Evolutionary conservation across 2,329 filamentous ascomycete species (phyloP).

Genomic region (Tolypocladium capitatum): DNA sequence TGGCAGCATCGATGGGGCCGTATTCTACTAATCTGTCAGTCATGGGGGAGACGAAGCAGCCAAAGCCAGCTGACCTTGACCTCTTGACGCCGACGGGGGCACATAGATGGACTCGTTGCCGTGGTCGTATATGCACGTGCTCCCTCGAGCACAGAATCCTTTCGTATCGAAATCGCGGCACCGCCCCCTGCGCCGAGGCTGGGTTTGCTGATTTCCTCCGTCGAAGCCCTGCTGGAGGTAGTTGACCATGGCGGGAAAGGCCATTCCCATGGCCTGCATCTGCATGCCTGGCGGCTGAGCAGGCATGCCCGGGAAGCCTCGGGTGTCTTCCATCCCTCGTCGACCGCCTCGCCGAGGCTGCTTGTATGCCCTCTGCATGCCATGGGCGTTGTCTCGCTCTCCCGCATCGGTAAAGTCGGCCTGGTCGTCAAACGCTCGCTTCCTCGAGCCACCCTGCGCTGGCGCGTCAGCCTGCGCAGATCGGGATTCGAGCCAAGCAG

Average conservation of each 20-base stretch:
- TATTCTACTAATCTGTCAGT: constrained; percentile 16
- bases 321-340: constrained; percentile 11
- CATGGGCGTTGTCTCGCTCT: constrained; percentile 11
- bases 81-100: constrained; percentile 10
- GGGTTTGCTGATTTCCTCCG: constrained; percentile 7
- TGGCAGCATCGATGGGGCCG: constrained; percentile 16
- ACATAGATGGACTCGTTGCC: constrained; percentile 35
- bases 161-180: constrained; percentile 62
- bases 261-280: constrained; percentile 44
- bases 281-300: constrained; percentile 34
- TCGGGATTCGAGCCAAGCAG: neutral
- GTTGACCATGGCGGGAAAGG: constrained; percentile 25
- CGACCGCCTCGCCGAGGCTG: constrained; percentile 42
- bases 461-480: neutral
- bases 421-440: constrained; percentile 22
- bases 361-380: constrained; percentile 38
- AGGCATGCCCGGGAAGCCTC: constrained; percentile 3
- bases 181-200: constrained; percentile 28
- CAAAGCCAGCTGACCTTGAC: constrained; percentile 12
- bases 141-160: constrained; percentile 57
- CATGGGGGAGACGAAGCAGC: no score
- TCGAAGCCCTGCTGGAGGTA: constrained; percentile 16
- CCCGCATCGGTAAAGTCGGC: constrained; percentile 8
- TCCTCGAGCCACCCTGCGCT: constrained; percentile 11
- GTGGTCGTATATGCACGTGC: constrained; percentile 57